Base-by-base conservation (phyloP, 1,139 yeast species). In the Schizosaccharomyces versatilis region DNA sequence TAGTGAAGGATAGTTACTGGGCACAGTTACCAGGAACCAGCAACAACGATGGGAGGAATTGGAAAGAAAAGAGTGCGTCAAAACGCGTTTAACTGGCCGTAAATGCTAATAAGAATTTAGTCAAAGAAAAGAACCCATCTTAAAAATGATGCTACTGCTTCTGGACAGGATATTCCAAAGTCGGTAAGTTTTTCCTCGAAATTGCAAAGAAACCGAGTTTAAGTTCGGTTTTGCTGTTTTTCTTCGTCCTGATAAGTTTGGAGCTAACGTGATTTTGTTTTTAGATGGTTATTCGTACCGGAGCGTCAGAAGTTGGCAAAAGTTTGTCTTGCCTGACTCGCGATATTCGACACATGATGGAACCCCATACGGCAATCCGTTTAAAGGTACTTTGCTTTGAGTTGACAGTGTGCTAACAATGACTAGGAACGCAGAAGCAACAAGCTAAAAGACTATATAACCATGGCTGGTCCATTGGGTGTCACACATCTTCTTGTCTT, bases 381-480 rank as follows among this genome's bases (percentile, higher is more conserved):
- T 74, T 93, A 59, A 75, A 81, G 61, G 60, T 59, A 55, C 17
- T 41, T 17, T 12, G 9, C 8, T 6, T 17, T 54, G 19, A n/a
- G 3, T 9, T 10, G 32, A 19, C 6, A 14, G 7, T 19, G 17
- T 51, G 36, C 36, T 47, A 39, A 14, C 38, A 36, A 8, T 36
- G 19, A 32, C 12, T 49, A 58, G 60, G 98, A 93, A 68, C 73
- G 97, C 54, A 84, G 84, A 67, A 73, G 84, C 52, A 93, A 93
- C 67, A 81, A 80, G 64, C 73, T 90, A 60, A 83, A 82, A 67
- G 98, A 90, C 68, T 90, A 84, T 63, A 76, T 88, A 17, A 95
- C 86, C 24, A 88, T 90, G 96, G 86, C 96, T 42, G 98, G 98
- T 3, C 97, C 98, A 7, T 72, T 90, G 54, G 95, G 95, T 41